Base-by-base conservation (phyloP, 2,329 filamentous ascomycete genomes). In the Hypoxylon sp. region DNA sequence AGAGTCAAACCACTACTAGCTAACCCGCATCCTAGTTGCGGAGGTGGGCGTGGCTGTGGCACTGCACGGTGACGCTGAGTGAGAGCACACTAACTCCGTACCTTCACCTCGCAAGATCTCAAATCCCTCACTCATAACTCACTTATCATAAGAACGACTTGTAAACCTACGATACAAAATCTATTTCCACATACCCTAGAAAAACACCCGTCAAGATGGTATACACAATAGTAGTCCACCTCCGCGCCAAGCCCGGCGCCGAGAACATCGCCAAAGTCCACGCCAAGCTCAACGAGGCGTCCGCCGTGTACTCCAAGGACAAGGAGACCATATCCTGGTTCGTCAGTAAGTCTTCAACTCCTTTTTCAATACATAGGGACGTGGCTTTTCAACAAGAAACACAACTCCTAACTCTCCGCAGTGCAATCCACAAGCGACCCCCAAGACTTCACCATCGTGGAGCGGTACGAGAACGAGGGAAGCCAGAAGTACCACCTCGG, bases 281-380 rank as follows among this genome's bases (percentile, higher is more conserved):
- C 63, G 82, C 82, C 49, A 91, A 90, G 75, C 82, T 91, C 49
- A 80, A 87, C 67, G 88, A 91, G 69, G 88, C 88, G n/a, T 85
- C 84, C 51, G 79, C 83, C 56, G 79, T 90, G 57, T 90, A 90
- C 73, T 82, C 79, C 58, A 77, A 88, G 59, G 88, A 90, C 73
- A 82, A 82, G 66, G 88, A 90, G 75, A 89, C 82, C 0, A 65
- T 86, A 50, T 80, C 76, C 34, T 90, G 88, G 88, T 83, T 89
- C 70, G 87, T 91, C 57, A 90, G 56, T 59, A 54, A 42, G 56
- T 59, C 7, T 5, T 1, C 15, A n/a, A n/a, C 23, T n/a, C 5
- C 16, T 5, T 9, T n/a, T n/a, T n/a, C n/a, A n/a, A n/a, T n/a
- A n/a, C n/a, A n/a, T n/a, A n/a, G n/a, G n/a, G n/a, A n/a, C n/a